Base-by-base conservation (phyloP, 1,284 basidiomycete genomes). In the Rhodotorula sp. region DNA sequence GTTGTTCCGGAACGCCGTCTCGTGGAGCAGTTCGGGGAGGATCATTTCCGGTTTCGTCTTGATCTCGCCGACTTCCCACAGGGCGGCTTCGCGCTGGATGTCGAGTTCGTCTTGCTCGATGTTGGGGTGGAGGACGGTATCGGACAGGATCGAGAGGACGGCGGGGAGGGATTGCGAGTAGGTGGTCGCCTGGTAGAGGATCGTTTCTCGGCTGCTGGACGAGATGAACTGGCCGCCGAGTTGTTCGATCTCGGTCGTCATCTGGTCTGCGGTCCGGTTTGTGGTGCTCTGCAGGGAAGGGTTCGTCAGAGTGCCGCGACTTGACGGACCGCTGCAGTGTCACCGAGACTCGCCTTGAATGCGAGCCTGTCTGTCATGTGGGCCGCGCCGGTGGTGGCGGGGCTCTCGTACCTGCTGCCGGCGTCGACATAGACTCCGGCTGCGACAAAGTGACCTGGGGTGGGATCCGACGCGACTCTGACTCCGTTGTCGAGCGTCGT, bases 131-230 rank as follows among this genome's bases (percentile, higher is more conserved):
- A 90, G 85, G 66, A 93, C 89, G 12, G 95, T 96, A 80, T 97
- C 95, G 46, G 94, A 87, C 70, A 99, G 91, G 73, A 99, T 85
- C 46, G 89, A 89, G 67, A 99, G 81, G 12, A 94, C 93, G 24
- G 88, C 84, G 8, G 89, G 87, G 1, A 94, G 91, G 56, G 88
- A 88, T 75, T 89, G 85, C 75, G 93, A 89, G 81, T 95, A 96
- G 79, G 97, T 91, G 59, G 93, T 92, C 24, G 95, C 95, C 82
- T 98, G 95, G 81, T 98, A 99, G 91, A 97, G 94, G 81, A 98
- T 93, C 49, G 93, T 88, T 81, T 99, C 95, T 59, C 95, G 86
- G 8, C 93, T 91, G 20, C 93, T 93, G 14, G 93, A 89, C 79
- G 91, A 94, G 80, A 91, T 86, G 70, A 98, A 93, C 82, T 97